A percentile compares a stretch with the other conserved stretches of the same genome.
These are phyloP conservation scores for Colletotrichum lindemuthianum DNA, from an alignment of 2,329 filamentous ascomycete species.

Conservation along the genomic window DNA sequence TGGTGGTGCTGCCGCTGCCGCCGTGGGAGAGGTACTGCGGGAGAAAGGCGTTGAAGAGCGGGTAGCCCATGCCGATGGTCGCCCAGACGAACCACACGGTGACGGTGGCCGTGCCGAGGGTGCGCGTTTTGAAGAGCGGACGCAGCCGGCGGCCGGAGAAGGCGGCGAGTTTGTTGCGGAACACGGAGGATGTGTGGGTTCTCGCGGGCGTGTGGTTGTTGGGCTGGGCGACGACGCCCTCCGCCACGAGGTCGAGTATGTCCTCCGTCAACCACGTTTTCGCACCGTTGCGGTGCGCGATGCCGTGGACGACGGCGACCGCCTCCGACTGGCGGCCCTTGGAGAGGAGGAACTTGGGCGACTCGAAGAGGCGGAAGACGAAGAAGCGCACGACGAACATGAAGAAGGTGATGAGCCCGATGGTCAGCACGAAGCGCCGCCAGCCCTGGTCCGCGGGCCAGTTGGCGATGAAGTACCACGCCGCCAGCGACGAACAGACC, in stretches of 20 bases:
- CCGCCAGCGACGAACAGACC: conserved; percentile 75
- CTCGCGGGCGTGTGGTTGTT: conserved; percentile 34
- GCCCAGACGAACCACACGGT: conserved; percentile 84
- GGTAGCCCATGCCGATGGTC: conserved; percentile 86
- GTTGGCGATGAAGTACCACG: conserved; percentile 79
- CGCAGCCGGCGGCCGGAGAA: conserved; percentile 75
- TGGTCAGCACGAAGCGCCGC: conserved; percentile 77
- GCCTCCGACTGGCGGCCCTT: conserved; percentile 82
- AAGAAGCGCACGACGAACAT: conserved; percentile 86
- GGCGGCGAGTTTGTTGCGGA: conserved; percentile 68
- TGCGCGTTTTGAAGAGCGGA: conserved; percentile 69
- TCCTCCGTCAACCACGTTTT: conserved; percentile 83
- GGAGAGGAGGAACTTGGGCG: conserved; percentile 83
- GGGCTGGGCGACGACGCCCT: conserved; percentile 36
- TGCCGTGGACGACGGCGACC: conserved; percentile 80
- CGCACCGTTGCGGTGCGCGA: conserved; percentile 75
- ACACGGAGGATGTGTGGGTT: conserved; percentile 47
- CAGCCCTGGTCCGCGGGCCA: conserved; percentile 78
- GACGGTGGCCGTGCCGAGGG: conserved; percentile 60
- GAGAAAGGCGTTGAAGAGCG: conserved; percentile 90
- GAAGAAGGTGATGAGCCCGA: conserved; percentile 76
- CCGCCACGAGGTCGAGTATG: conserved; percentile 66
- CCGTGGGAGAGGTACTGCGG: conserved; percentile 81
- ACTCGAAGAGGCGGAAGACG: conserved; percentile 84
- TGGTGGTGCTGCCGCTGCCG: conserved; percentile 39